A percentile compares a stretch with the other conserved stretches of the same genome.
phyloP scores from a whole-genome alignment of 352 stramenopile genomes.

The Phytopythium kandeliae region DNA sequence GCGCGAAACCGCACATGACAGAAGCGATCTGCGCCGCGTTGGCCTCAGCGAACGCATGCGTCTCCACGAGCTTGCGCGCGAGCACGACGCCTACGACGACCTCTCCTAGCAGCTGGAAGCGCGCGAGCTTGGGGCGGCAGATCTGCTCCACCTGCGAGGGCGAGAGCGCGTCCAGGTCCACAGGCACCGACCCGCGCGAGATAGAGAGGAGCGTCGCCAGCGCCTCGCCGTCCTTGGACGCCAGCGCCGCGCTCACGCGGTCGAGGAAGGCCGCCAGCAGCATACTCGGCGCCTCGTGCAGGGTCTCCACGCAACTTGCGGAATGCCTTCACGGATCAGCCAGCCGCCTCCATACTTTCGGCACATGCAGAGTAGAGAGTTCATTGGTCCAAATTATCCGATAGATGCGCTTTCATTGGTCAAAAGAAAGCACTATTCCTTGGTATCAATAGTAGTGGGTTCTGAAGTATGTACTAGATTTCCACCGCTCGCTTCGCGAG shows the following conservation, averaged over 20 bases:
- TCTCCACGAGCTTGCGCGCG: slow-evolving; percentile 51
- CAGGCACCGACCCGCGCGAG: slow-evolving; percentile 16
- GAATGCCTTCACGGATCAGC: too few species aligned
- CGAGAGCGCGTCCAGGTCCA: slow-evolving; percentile 43
- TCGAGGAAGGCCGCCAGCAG: slow-evolving; percentile 59
- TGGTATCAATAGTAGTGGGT: too few species aligned
- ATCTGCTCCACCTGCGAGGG: slow-evolving; percentile 44
- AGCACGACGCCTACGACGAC: slow-evolving; percentile 58
- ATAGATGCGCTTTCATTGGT: too few species aligned
- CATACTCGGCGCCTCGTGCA: slow-evolving; percentile 22
- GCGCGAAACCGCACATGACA: slow-evolving; percentile 43
- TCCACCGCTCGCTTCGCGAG: too few species aligned
- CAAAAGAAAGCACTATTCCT: too few species aligned
- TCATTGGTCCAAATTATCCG: too few species aligned
- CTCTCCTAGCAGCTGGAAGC: slow-evolving; percentile 49
- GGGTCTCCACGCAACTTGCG: too few species aligned
- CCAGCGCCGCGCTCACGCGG: slow-evolving; percentile 44
- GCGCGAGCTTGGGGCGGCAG: slow-evolving; percentile 47
- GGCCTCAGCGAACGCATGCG: slow-evolving; percentile 39
- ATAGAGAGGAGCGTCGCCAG: slow-evolving; percentile 55
- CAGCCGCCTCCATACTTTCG: too few species aligned
- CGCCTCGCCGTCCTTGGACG: slow-evolving; percentile 32
- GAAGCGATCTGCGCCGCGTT: slow-evolving; percentile 63
- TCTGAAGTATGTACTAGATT: too few species aligned
- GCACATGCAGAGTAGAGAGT: too few species aligned